Evolutionary conservation across 768 basidiomycete species (phyloP), one percentile per base, ranked within the genome.

Genomic region (Pholiota microspora): DNA sequence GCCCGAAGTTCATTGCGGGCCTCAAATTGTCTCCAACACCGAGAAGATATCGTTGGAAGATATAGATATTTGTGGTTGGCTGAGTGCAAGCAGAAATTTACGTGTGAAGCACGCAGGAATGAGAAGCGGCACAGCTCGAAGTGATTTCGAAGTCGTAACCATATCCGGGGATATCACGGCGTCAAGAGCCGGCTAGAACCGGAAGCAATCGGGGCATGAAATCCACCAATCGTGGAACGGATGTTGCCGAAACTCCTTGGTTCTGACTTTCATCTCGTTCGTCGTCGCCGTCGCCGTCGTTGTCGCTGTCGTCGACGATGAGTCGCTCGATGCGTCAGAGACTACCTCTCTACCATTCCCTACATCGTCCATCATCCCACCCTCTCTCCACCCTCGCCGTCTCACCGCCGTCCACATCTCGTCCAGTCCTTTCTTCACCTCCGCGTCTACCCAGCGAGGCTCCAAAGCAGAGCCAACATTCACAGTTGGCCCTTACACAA

Each of bases 401-500:
- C 4, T 23, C 59, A 1, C 54, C 57, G 13, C 58, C 63, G 8
- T 63, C 62, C 25, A 55, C 61, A 9, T 60, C 59, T 23, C 45
- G 58, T 28, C 59, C 55, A 9, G 55, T 59, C n/a, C 57, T 56
- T 35, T 49, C 58, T 7, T 25, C 57, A 18, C 58, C 59, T 7
- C 59, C 59, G 8, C 53, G 59, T 1, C 40, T 63, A 8, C 62
- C 62, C 21, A 57, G 54, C 27, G 61, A 64, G 48, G 57, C 59
- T 6, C 59, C 61, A 21, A 62, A 62, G 25, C 61, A 62, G 46
- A 57, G 59, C 32, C 63, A 61, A 28, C 59, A 62, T 42, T 67
- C 67, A 52, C 64, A 68, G 54, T 59, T 69, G 16, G 62, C 62
- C 0, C 58, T 66, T 38, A 59, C 62, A 16, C 58, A 56, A 28